A percentile compares a stretch with the other conserved stretches of the same genome.
Evolutionary conservation across 805 yeast species (phyloP).

Genomic region (Hanseniaspora nectarophila): DNA sequence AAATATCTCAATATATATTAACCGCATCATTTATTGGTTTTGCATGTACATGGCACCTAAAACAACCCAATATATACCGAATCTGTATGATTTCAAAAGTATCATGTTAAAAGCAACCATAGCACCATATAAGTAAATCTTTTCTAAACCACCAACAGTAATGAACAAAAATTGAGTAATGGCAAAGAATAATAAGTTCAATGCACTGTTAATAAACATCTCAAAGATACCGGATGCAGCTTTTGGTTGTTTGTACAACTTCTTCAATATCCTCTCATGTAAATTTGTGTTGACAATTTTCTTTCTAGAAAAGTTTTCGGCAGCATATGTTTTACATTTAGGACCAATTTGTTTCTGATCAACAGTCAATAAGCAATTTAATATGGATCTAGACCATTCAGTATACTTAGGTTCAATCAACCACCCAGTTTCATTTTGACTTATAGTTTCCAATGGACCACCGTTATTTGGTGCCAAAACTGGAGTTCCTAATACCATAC

Average conservation of each 20-base stretch:
- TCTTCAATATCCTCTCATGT: constrained; percentile 28
- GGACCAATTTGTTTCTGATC: constrained; percentile 16
- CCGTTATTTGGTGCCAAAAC: constrained; percentile 82
- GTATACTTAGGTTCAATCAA: constrained; percentile 33
- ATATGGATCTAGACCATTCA: constrained; percentile 44
- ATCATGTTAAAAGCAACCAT: constrained; percentile 9
- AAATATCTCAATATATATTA: too few species aligned
- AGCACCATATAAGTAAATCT: constrained; percentile 4
- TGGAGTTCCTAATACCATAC: constrained; percentile 73
- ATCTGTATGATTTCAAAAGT: constrained; percentile 10
- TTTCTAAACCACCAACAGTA: background rate
- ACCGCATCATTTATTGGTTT: background rate
- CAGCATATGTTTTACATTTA: constrained; percentile 28
- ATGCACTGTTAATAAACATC: background rate
- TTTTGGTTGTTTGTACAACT: constrained; percentile 21
- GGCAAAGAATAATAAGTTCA: constrained; percentile 10
- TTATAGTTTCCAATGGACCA: constrained; percentile 76
- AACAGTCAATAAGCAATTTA: constrained; percentile 28
- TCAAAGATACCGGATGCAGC: constrained; percentile 14
- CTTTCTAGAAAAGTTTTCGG: constrained; percentile 28
- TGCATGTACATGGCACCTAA: constrained; percentile 5
- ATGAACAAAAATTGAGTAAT: background rate
- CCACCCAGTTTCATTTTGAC: constrained; percentile 51
- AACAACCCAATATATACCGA: constrained; percentile 11
- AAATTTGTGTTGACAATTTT: constrained; percentile 31